Evolutionary conservation across 192 early-diverging fungal species (phyloP), one percentile per base, ranked within the genome.

Genomic region (Coemansia sp.): DNA sequence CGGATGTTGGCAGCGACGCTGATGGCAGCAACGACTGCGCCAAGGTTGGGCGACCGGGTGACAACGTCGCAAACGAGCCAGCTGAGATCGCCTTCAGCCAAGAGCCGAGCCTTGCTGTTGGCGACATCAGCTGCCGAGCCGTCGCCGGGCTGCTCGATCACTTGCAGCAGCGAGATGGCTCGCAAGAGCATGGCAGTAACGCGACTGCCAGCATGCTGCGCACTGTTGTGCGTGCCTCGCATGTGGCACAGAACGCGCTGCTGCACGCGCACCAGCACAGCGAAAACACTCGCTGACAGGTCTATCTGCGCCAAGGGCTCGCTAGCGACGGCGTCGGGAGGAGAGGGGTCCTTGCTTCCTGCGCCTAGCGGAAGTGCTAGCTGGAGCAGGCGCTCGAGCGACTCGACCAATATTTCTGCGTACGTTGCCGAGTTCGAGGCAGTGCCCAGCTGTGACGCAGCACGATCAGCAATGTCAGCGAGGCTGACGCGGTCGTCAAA

Each of bases 51-150:
- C 11, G 79, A 65, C 4, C 22, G 54, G 1, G 58, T 53, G 12
- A 81, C 42, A 19, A 66, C 40, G 24, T 72, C 41, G 63, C 65
- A 59, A 8, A 75, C 39, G 35, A 68, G 78, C 73, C 65, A 75
- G 29, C 19, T 29, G 29, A 81, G 41, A 42, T 68, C 65, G 59
- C 68, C 69, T 15, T 74, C 68, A 24, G 25, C 29, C 10, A 57
- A 17, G 12, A 67, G 42, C 43, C 8, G 59, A 9, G 46, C 60
- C 39, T 40, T 60, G 42, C 59, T 43, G 22, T 36, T 25, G 14
- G 45, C 32, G 5, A 31, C 27, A 35, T 27, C 31, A 2, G 14
- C 37, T 24, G 24, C 20, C 3, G 37, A 46, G 37, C 37, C 59
- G 4, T 37, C 57, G 4, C 47, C 43, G 6, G 60, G 51, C 8